Conservation (phyloP, 352 stramenopile genomes). For the Lagenidium giganteum region DNA sequence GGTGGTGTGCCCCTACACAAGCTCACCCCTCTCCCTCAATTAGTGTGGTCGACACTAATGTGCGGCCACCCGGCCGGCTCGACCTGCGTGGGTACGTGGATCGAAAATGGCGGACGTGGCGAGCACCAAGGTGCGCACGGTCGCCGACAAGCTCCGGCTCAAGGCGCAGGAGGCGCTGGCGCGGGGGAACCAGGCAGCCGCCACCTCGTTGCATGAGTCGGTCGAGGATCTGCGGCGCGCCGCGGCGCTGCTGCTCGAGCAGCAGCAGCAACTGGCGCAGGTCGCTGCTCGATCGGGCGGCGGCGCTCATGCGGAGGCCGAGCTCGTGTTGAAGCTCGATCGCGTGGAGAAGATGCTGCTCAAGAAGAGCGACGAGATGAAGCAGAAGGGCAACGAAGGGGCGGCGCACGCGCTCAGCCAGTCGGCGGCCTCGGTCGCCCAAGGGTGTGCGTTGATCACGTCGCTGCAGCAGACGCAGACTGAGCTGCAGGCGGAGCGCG, state of each 20-base stretch:
- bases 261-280: slow-evolving; percentile 37
- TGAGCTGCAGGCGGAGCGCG: slow-evolving; percentile 22
- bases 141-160: slow-evolving; percentile 70
- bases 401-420: slow-evolving; percentile 50
- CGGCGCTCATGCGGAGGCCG: neutral
- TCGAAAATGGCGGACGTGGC: slow-evolving; percentile 58
- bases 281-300: slow-evolving; percentile 4
- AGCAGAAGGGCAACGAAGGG: slow-evolving; percentile 51
- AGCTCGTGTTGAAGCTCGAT: slow-evolving; percentile 28
- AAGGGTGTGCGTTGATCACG: slow-evolving; percentile 22
- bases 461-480: slow-evolving; percentile 53
- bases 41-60: too few relatives aligned
- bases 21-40: too few relatives aligned
- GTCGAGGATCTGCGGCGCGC: slow-evolving; percentile 52
- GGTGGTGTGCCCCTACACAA: too few relatives aligned
- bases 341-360: slow-evolving; percentile 48
- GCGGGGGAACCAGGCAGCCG: slow-evolving; percentile 45
- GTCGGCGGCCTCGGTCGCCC: slow-evolving; percentile 33
- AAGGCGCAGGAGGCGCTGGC: slow-evolving; percentile 61
- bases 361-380: slow-evolving; percentile 81
- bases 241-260: slow-evolving; percentile 44
- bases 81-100: too few relatives aligned
- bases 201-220: slow-evolving; percentile 37
- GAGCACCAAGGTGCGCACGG: slow-evolving; percentile 55
- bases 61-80: too few relatives aligned